Percentiles rank a stretch among this genome's conserved stretches.
Evolutionary conservation across 805 yeast genomes (phyloP).

Genomic region (Kazachstania kunashirensis): DNA sequence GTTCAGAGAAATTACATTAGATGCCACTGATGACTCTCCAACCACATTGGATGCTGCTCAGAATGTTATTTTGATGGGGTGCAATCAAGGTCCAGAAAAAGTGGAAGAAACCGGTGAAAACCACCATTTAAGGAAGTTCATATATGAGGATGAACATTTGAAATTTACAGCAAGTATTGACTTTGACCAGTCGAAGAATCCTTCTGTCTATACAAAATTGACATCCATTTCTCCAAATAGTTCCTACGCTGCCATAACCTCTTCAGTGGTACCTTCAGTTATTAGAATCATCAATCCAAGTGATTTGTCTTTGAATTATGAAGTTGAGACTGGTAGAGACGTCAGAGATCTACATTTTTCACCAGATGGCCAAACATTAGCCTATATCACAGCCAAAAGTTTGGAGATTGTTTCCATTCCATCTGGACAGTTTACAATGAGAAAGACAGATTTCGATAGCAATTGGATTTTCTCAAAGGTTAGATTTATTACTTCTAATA

Average conservation of each 20-base stretch:
- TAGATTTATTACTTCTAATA: conserved; percentile 28
- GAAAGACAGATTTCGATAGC: conserved; percentile 30
- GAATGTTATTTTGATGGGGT: conserved; percentile 54
- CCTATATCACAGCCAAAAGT: conserved; percentile 48
- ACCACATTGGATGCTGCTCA: conserved; percentile 54
- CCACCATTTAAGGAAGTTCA: conserved; percentile 62
- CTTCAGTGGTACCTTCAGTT: conserved; percentile 55
- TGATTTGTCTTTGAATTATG: conserved; percentile 43
- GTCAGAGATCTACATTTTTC: conserved; percentile 60
- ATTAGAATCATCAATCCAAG: conserved; percentile 52
- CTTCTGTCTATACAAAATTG: conserved; percentile 50
- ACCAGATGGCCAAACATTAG: conserved; percentile 55
- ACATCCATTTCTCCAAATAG: conserved; percentile 50
- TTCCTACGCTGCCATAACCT: conserved; percentile 56
- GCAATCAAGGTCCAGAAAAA: conserved; percentile 56
- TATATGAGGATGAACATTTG: conserved; percentile 50
- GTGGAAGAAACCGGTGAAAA: conserved; percentile 50
- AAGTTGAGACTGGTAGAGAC: conserved; percentile 44
- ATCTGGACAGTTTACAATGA: conserved; percentile 32
- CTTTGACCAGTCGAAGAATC: conserved; percentile 37
- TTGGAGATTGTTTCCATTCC: conserved; percentile 38
- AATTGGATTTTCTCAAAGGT: conserved; percentile 28
- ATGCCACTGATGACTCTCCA: conserved; percentile 75
- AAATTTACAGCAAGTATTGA: conserved; percentile 53
- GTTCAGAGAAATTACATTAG: conserved; percentile 51